These are phyloP conservation scores for Colletotrichum gloeosporioides DNA, from an alignment of 2,329 filamentous ascomycete genomes.

Conservation along the genomic window DNA sequence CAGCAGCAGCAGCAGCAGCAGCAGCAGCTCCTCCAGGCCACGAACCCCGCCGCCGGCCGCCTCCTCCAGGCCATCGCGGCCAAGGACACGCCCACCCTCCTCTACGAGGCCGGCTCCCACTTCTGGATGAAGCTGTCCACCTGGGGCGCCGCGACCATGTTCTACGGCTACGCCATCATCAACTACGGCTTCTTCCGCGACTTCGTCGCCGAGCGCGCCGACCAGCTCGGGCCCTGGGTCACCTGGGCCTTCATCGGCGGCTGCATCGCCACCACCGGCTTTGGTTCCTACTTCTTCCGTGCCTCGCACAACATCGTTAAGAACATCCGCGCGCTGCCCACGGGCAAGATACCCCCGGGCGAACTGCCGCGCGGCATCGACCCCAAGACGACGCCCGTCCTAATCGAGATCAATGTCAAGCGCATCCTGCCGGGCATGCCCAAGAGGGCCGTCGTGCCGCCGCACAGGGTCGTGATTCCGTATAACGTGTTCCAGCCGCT, in stretches of 20 bases:
- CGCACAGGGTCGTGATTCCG: constrained; percentile 40
- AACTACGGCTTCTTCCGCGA: constrained; percentile 56
- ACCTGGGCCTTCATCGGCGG: constrained; percentile 61
- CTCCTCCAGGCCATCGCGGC: constrained; percentile 62
- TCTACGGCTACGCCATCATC: constrained; percentile 54
- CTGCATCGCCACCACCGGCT: constrained; percentile 62
- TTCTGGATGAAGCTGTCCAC: constrained; percentile 66
- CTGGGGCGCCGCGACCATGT: constrained; percentile 60
- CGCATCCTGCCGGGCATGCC: constrained; percentile 54
- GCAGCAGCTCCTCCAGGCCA: background rate
- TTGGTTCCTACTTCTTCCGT: constrained; percentile 65
- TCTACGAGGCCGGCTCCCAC: constrained; percentile 72
- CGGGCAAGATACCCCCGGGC: constrained; percentile 21
- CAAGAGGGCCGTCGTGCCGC: constrained; percentile 45
- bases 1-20: background rate
- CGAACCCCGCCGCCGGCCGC: constrained; percentile 25
- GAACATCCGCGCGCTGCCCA: constrained; percentile 60
- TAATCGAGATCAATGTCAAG: constrained; percentile 58
- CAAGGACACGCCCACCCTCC: constrained; percentile 59
- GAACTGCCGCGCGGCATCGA: constrained; percentile 13
- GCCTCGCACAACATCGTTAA: constrained; percentile 64
- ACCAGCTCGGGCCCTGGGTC: constrained; percentile 50
- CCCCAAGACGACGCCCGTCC: constrained; percentile 33
- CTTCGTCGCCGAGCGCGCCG: constrained; percentile 55
- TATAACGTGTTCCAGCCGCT: constrained; percentile 36